Base-by-base conservation (phyloP, 129 eudicot species). In the Dittrichia graveolens region DNA sequence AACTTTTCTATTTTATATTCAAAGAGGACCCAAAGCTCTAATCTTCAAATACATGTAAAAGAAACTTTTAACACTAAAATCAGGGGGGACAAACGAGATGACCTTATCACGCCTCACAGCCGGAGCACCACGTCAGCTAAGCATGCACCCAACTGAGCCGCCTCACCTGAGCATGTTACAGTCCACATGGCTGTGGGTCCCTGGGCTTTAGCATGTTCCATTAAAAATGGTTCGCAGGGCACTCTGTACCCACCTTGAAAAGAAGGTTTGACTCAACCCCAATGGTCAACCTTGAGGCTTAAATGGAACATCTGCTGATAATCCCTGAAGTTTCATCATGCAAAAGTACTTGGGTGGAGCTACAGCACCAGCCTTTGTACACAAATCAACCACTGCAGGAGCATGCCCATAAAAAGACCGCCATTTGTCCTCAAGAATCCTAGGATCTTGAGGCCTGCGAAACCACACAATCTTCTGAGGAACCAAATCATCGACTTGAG, bases 351-450 rank as follows among this genome's bases (percentile, higher is more conserved):
- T 86, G 4, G 71, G 4, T 1, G 96, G 89, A 8, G 82, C 86
- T 6, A 83, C 15, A 11, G 84, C 89, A 54, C 98, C 98, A 43
- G 84, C 94, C 81, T 89, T 89, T 5, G 85, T 75, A 75, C 97
- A 95, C 54, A 95, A 80, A 83, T 88, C 97, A 70, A 95, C 91
- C 41, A 90, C 88, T 8, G 89, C 99, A 13, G 99, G 99, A 1
- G 99, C 97, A 65, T 84, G 99, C 0, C 99, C 99, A 52, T 92
- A 92, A 76, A 73, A 86, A 38, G 83, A 74, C 44, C 99, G 83
- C 62, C 91, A 84, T 72, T 82, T 79, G 39, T 95, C 83, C 38
- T 71, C 7, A 34, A 95, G 97, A 55, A 81, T 80, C 1, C 79
- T 78, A 8, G 99, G 97, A 80, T 95, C 99, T 45, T 90, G 99